phyloP scores from a whole-genome alignment of 352 stramenopile species.

The Peronospora belbahrii region DNA sequence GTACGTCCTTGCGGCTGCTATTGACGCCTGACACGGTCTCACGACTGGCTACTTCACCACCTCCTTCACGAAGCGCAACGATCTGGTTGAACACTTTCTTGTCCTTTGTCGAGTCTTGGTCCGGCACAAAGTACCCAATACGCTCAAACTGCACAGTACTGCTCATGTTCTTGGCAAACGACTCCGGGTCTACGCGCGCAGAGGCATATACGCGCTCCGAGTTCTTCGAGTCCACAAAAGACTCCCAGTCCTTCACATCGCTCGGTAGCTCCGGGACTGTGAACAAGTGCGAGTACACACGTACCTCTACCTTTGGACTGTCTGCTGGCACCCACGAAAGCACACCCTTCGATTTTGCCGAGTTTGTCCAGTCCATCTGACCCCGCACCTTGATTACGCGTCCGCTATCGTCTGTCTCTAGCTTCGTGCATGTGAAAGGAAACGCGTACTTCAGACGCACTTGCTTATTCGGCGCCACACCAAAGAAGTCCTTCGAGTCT shows the following conservation, averaged over 20 bases:
- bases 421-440: slow-evolving; percentile 89
- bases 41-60: slow-evolving; percentile 26
- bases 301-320: slow-evolving; percentile 83
- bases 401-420: slow-evolving; percentile 62
- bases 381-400: slow-evolving; percentile 55
- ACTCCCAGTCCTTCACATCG: slow-evolving; percentile 66
- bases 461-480: slow-evolving; percentile 92
- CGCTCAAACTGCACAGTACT: slow-evolving; percentile 95
- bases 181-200: slow-evolving; percentile 87
- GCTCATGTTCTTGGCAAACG: slow-evolving; percentile 46
- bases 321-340: slow-evolving; percentile 93
- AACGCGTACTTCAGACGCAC: slow-evolving; percentile 94
- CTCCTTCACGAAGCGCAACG: slow-evolving; percentile 89
- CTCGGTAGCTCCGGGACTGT: slow-evolving; percentile 80
- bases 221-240: slow-evolving; percentile 77
- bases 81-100: slow-evolving; percentile 96
- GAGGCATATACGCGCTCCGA: slow-evolving; percentile 76
- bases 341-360: slow-evolving; percentile 90
- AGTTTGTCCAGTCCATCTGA: slow-evolving; percentile 60
- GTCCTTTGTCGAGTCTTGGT: slow-evolving; percentile 89
- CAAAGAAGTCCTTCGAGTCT: slow-evolving; percentile 89
- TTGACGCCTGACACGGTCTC: slow-evolving; percentile 20
- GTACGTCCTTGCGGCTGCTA: slow-evolving; percentile 75
- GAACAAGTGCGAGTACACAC: slow-evolving; percentile 97
- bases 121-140: slow-evolving; percentile 96